Evolutionary conservation across 225 moss, liverwort and hornwort species (phyloP).

Genomic region (Neckera pumila): DNA sequence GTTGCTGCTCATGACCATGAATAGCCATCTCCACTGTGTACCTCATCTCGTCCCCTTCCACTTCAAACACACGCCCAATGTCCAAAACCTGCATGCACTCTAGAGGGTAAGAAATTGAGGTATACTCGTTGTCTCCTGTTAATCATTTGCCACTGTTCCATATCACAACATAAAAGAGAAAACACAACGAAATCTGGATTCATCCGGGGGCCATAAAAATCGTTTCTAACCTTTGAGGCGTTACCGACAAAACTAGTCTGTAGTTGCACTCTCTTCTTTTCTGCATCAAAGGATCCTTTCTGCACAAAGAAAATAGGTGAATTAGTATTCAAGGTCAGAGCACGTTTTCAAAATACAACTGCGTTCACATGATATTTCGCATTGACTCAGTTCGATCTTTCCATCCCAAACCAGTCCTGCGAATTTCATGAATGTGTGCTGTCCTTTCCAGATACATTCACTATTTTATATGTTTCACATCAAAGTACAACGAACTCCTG

Average conservation of each 20-base stretch:
- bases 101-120: constrained; percentile 1
- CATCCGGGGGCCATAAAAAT: not conserved
- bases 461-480: not conserved
- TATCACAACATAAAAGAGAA: not conserved
- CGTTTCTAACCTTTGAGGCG: constrained; percentile 71
- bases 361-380: not conserved
- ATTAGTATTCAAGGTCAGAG: not conserved
- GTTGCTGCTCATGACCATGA: constrained; percentile 62
- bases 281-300: constrained; percentile 78
- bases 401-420: not conserved
- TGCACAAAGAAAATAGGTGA: constrained; percentile 7
- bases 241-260: constrained; percentile 74
- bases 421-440: not conserved
- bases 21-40: constrained; percentile 89
- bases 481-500: not conserved
- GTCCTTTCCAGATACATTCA: not conserved
- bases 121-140: not conserved
- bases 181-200: not conserved
- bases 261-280: constrained; percentile 56
- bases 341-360: not conserved
- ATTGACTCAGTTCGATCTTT: not conserved
- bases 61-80: constrained; percentile 54
- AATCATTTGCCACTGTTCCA: not conserved
- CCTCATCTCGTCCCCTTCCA: constrained; percentile 55
- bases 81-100: constrained; percentile 42